Percentiles rank a stretch among this genome's conserved stretches.
These are phyloP conservation scores for Amaranthus tricolor DNA, from an alignment of 179 eudicot genomes.

Conservation along the genomic window DNA sequence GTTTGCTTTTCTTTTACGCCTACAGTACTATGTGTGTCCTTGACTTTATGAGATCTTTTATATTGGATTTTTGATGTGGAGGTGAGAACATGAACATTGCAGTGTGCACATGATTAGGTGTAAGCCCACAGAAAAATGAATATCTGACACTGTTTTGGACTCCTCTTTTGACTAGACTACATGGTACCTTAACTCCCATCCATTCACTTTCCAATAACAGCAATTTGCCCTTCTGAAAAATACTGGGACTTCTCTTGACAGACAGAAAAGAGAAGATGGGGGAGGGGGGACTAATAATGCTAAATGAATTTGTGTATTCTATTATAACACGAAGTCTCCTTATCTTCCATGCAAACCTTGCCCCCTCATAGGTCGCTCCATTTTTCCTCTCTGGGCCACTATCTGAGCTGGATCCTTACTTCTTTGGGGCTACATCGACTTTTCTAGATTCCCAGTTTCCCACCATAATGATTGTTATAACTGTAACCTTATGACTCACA, in stretches of 20 bases:
- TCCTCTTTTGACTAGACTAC: conserved; percentile 19
- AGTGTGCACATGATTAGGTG: conserved; percentile 16
- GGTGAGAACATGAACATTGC: conserved; percentile 1
- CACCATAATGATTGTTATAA: neutral
- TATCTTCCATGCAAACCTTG: conserved; percentile 27
- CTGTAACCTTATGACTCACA: neutral
- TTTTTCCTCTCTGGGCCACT: conserved; percentile 19
- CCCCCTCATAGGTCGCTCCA: conserved; percentile 14
- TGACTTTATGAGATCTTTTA: conserved; percentile 1
- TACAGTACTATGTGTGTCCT: too few species aligned
- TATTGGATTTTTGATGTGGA: neutral
- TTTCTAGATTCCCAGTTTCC: conserved; percentile 15
- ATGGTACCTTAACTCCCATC: conserved; percentile 17
- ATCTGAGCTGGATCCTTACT: conserved; percentile 10
- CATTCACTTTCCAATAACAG: conserved; percentile 18
- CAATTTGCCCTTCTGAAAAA: conserved; percentile 10
- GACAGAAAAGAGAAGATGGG: conserved; percentile 1
- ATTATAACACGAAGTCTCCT: conserved; percentile 33
- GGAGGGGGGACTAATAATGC: neutral
- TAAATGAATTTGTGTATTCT: conserved; percentile 23
- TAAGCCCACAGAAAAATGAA: conserved; percentile 9
- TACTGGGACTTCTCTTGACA: conserved; percentile 10
- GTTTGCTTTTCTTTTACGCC: neutral
- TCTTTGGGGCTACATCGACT: conserved; percentile 3
- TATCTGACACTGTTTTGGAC: neutral